Conservation (phyloP, 2,329 filamentous ascomycete genomes). For the Ceratocystis alfenasii region DNA sequence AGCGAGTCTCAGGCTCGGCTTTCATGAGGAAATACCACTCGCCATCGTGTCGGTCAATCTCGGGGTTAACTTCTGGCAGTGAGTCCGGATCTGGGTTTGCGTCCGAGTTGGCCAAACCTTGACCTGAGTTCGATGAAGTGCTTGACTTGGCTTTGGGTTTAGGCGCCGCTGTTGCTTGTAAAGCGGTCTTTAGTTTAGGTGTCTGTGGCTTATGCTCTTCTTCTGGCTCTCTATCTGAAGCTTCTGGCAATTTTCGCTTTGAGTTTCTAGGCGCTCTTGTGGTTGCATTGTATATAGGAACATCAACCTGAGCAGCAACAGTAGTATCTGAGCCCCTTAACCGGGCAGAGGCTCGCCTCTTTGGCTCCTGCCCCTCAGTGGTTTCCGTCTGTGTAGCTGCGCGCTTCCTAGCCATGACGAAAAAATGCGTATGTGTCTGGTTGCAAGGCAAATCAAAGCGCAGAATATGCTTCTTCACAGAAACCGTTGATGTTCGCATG, state of each 20-base stretch:
- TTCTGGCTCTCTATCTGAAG: neutral
- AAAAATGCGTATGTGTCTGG: neutral
- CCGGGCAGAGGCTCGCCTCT: conserved; percentile 18
- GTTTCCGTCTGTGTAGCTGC: conserved; percentile 9
- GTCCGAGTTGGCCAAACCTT: conserved; percentile 21
- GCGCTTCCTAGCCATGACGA: conserved; percentile 18
- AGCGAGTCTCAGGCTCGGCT: conserved; percentile 73
- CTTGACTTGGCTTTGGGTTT: conserved; percentile 13
- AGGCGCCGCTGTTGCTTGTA: neutral
- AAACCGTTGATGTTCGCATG: neutral
- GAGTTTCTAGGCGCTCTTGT: neutral
- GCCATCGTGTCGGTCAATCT: conserved; percentile 33
- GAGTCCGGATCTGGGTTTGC: conserved; percentile 28
- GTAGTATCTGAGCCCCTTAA: conserved; percentile 8
- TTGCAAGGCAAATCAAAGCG: neutral
- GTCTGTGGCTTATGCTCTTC: neutral
- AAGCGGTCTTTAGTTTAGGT: neutral
- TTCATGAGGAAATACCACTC: conserved; percentile 68
- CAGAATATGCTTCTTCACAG: neutral
- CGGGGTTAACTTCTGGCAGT: conserved; percentile 32
- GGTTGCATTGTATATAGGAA: too few species aligned
- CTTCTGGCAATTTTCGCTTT: neutral
- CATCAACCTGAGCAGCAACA: neutral
- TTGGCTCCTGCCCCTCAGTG: conserved; percentile 14
- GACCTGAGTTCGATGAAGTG: neutral